Base-by-base conservation (phyloP, 78 protist genomes). In the Dictyostelium brefeldianum region DNA sequence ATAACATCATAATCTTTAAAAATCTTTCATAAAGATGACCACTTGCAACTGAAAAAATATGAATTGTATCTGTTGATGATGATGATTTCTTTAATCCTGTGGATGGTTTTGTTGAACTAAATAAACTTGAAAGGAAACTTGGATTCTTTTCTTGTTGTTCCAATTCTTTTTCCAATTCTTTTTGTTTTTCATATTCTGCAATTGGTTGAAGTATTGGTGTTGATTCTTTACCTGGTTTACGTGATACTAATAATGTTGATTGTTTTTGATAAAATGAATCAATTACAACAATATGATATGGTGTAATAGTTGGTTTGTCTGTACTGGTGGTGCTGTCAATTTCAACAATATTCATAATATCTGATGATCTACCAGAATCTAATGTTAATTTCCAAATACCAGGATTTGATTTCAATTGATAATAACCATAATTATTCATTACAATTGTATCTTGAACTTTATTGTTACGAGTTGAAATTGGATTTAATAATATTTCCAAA, bases 1-100 rank as follows among this genome's bases (percentile, higher is more conserved):
- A 94, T 81, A 91, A 62, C 97, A 98, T 97, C 99, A 99, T 98
- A 90, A 99, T 98, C 80, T 90, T 65, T 59, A 98, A 75, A 65
- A 98, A 97, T 17, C 99, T 96, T 80, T 99, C 99, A 91, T 99
- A 99, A 50, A 98, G 95, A 64, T 98, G 99, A 0, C 99, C 99
- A 15, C 98, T 95, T 6, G 99, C 99, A 12, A 99, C 81, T 1
- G 98, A 95, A 96, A 99, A 99, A 18, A 99, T 74, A 95, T 99
- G 96, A 29, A 99, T 94, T 0, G 97, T 90, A 18, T 98, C 97
- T 3, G 71, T 8, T 50, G 20, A 65, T 31, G 17, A 83, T 22
- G 62, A 65, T 31, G 10, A 83, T 14, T 74, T 27, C 0, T 1
- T 31, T 56, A 25, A 6, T 56, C 25, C 5, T 57, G 67, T 20